phyloP scores from a whole-genome alignment of 2,329 filamentous ascomycete genomes.

The Phaeosphaeriaceae sp. region DNA sequence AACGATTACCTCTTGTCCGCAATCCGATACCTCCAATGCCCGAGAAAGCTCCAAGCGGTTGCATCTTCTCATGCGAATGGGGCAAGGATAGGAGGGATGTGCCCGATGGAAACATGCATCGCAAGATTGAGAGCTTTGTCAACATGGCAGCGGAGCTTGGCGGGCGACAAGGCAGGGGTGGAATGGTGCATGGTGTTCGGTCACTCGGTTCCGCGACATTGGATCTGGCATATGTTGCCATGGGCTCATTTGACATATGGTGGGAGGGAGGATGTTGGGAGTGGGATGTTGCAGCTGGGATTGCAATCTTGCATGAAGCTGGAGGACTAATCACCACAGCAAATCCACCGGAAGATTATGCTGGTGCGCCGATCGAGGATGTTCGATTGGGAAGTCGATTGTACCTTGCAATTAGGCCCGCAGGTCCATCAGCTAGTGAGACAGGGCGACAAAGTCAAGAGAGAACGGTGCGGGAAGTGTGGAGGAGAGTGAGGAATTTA shows the following conservation, averaged over 20 bases:
- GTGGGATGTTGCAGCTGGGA: constrained; percentile 80
- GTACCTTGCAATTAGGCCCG: constrained; percentile 75
- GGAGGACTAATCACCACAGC: constrained; percentile 77
- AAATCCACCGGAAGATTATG: constrained; percentile 69
- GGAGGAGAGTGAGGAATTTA: constrained; percentile 70
- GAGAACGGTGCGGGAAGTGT: constrained; percentile 73
- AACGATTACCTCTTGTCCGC: constrained; percentile 67
- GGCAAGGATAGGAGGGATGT: constrained; percentile 75
- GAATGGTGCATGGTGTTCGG: constrained; percentile 79
- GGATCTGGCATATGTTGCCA: constrained; percentile 76
- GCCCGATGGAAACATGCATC: constrained; percentile 70
- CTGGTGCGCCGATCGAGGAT: constrained; percentile 64
- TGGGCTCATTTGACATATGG: constrained; percentile 80
- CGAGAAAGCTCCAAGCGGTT: constrained; percentile 68
- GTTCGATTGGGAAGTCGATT: constrained; percentile 70
- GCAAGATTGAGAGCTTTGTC: constrained; percentile 77
- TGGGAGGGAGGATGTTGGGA: constrained; percentile 86
- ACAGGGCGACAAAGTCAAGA: constrained; percentile 73
- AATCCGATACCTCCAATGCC: constrained; percentile 70
- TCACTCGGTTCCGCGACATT: constrained; percentile 76
- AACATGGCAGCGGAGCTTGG: constrained; percentile 75
- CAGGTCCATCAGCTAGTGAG: constrained; percentile 66
- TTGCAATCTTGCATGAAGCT: constrained; percentile 75
- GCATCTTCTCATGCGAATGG: constrained; percentile 79
- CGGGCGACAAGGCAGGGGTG: constrained; percentile 69